Evolutionary conservation across 2,329 filamentous ascomycete species (phyloP).

Genomic region (Ascochyta lentis): DNA sequence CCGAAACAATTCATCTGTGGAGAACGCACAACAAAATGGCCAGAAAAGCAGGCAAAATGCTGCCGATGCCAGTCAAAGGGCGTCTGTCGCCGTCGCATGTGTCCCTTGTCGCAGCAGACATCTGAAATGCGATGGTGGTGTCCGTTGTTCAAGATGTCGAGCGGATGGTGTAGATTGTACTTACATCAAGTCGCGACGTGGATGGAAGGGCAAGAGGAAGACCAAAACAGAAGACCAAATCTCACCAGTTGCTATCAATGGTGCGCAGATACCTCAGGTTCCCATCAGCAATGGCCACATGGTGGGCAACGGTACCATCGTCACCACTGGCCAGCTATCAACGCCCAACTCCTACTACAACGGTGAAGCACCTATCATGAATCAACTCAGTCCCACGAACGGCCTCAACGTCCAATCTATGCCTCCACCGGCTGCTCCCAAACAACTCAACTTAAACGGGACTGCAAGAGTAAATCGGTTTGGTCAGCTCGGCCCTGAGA

Average conservation of each 20-base stretch:
- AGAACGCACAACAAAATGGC: constrained; percentile 25
- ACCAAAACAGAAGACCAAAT: constrained; percentile 43
- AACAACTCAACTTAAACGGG: constrained; percentile 44
- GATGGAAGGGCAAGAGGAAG: constrained; percentile 55
- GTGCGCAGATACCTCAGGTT: constrained; percentile 27
- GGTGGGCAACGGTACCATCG: constrained; percentile 5
- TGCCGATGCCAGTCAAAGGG: constrained; percentile 23
- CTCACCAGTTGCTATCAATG: constrained; percentile 26
- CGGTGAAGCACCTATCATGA: constrained; percentile 30
- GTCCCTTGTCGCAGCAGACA: constrained; percentile 60
- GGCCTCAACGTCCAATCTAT: constrained; percentile 27
- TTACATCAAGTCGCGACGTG: constrained; percentile 61
- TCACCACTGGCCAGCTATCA: constrained; percentile 32
- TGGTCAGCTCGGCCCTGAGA: constrained; percentile 37
- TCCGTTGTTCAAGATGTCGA: constrained; percentile 57
- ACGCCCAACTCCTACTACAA: constrained; percentile 44
- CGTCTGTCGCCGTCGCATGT: constrained; percentile 55
- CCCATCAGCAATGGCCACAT: constrained; percentile 29
- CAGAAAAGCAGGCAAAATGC: constrained; percentile 29
- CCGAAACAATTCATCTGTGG: constrained; percentile 21
- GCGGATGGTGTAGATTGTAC: constrained; percentile 55
- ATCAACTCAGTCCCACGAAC: constrained; percentile 34
- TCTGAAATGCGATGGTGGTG: constrained; percentile 60
- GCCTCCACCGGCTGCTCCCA: constrained; percentile 24
- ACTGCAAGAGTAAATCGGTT: constrained; percentile 39